phyloP scores from a whole-genome alignment of 2,329 filamentous ascomycete species.

The Aureobasidium sp. region DNA sequence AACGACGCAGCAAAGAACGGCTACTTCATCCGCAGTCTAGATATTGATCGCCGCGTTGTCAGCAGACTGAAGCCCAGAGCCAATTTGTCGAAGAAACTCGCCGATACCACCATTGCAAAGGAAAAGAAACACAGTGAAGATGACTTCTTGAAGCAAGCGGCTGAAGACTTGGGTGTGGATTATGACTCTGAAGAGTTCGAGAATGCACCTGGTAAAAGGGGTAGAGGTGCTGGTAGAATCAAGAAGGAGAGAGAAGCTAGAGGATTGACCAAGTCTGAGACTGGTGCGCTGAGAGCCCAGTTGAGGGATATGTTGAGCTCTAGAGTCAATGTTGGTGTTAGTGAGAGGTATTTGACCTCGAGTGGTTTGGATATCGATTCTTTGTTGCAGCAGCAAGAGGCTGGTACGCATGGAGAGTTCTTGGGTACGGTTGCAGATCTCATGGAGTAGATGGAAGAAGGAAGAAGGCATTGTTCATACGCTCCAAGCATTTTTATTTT shows the following conservation, averaged over 20 bases:
- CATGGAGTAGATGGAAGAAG: neutral
- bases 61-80: slow-evolving; percentile 68
- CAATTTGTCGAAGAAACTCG: slow-evolving; percentile 74
- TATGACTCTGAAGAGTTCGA: slow-evolving; percentile 85
- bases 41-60: slow-evolving; percentile 74
- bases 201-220: slow-evolving; percentile 45
- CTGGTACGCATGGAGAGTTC: slow-evolving; percentile 58
- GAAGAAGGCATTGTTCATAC: too few species aligned
- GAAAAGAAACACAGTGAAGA: slow-evolving; percentile 79
- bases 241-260: slow-evolving; percentile 65
- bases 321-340: slow-evolving; percentile 79
- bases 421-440: slow-evolving; percentile 48
- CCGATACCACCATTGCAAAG: slow-evolving; percentile 75
- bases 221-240: slow-evolving; percentile 62
- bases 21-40: slow-evolving; percentile 69
- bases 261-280: slow-evolving; percentile 62
- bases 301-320: slow-evolving; percentile 61
- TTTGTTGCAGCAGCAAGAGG: slow-evolving; percentile 43
- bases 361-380: slow-evolving; percentile 74
- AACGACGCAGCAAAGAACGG: slow-evolving; percentile 41
- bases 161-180: slow-evolving; percentile 87
- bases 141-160: slow-evolving; percentile 72
- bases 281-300: slow-evolving; percentile 61
- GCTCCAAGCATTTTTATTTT: too few species aligned
- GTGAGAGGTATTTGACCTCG: slow-evolving; percentile 75